Evolutionary conservation across 2,329 filamentous ascomycete genomes (phyloP).

Genomic region (Colletotrichum sp.): DNA sequence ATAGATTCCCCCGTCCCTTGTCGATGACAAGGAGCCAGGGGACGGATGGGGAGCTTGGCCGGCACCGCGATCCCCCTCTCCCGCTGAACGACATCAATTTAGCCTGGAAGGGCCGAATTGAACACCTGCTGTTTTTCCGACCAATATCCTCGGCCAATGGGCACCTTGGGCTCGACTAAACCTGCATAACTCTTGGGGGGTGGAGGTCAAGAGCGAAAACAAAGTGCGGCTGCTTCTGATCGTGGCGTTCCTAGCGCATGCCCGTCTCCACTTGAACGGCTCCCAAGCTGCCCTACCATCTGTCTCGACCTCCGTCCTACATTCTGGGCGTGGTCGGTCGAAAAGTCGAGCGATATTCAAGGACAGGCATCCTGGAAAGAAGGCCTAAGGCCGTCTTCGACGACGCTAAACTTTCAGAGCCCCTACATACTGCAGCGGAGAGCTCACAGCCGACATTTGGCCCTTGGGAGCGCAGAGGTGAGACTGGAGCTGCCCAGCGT

Average conservation of each 20-base stretch:
- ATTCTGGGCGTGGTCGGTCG: background rate
- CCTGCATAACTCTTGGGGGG: background rate
- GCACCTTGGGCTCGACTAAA: background rate
- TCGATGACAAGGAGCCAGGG: conserved; percentile 1
- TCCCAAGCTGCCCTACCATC: conserved; percentile 1
- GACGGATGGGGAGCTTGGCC: conserved; percentile 1
- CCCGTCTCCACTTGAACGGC: conserved; percentile 5
- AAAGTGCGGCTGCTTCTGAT: conserved; percentile 33
- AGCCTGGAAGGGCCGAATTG: conserved; percentile 48
- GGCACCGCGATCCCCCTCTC: conserved; percentile 14
- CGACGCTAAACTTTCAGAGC: background rate
- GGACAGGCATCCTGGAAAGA: background rate
- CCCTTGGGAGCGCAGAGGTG: background rate
- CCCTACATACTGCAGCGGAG: background rate
- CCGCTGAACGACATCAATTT: conserved; percentile 37
- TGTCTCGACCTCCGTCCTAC: background rate
- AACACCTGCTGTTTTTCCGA: conserved; percentile 38
- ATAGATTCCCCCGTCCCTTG: background rate
- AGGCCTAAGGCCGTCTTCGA: background rate
- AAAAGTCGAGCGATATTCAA: background rate
- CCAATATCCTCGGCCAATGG: conserved; percentile 35
- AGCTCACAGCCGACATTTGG: background rate
- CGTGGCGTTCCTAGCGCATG: conserved; percentile 11
- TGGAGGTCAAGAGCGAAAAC: conserved; percentile 27
- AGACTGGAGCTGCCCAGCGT: background rate